Evolutionary conservation across 345 rosid species (phyloP).

Genomic region (Syzygium jambos): DNA sequence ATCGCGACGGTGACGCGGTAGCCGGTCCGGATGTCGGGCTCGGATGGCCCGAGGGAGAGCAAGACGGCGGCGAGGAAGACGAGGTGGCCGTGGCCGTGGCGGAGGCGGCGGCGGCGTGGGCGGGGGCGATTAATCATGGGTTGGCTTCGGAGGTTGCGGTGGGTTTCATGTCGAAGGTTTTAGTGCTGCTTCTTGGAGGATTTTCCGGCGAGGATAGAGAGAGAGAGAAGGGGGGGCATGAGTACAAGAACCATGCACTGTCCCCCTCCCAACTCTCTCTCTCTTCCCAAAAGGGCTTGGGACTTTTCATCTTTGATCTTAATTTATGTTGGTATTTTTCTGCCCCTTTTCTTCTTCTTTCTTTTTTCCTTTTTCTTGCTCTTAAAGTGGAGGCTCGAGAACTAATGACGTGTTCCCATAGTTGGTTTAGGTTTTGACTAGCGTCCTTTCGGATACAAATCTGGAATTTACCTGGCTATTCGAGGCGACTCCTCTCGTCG

Average conservation of each 20-base stretch:
- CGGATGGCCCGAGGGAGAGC: slow-evolving; percentile 9
- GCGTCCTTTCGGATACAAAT: not conserved
- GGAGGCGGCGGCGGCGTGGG: not conserved
- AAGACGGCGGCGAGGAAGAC: not conserved
- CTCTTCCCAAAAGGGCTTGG: not conserved
- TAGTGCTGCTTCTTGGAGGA: not conserved
- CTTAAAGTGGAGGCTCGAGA: not conserved
- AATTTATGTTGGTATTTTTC: not conserved
- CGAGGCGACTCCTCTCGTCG: not conserved
- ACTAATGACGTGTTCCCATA: accelerated
- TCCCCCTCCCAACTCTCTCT: not conserved
- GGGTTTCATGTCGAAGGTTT: not conserved
- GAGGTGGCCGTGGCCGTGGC: not conserved
- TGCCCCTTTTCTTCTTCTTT: not conserved
- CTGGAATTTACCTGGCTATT: not conserved
- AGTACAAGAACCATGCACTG: not conserved
- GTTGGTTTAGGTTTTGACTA: not conserved
- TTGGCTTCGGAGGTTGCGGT: not conserved
- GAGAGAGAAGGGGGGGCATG: not conserved
- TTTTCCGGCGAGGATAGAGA: not conserved
- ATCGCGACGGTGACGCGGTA: slow-evolving; percentile 43
- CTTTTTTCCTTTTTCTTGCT: not conserved
- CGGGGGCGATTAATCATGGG: not conserved
- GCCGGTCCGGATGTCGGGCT: slow-evolving; percentile 39
- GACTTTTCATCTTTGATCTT: not conserved